Conservation (phyloP, 176 grass and related monocot species). For the Stipa capillata region DNA sequence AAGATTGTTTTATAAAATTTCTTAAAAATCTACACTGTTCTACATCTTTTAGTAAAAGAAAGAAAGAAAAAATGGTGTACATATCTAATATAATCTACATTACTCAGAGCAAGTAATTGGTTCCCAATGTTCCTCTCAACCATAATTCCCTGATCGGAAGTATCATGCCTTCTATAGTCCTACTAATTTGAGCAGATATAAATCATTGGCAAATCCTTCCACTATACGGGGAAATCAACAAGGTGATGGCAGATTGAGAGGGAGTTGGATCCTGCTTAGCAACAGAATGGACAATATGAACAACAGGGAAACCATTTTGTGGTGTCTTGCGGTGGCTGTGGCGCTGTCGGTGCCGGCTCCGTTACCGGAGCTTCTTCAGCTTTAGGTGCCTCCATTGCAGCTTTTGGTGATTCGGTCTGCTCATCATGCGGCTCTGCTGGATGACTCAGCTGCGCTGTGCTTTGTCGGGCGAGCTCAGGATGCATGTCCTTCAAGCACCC, state of each 20-base stretch:
- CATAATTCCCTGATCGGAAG: background rate
- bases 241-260: background rate
- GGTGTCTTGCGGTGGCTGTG: background rate
- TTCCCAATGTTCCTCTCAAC: background rate
- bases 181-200: background rate
- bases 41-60: background rate
- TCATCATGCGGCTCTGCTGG: background rate
- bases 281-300: conserved; percentile 47
- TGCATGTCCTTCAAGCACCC: conserved; percentile 10
- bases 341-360: background rate
- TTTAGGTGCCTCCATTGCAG: background rate
- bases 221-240: background rate
- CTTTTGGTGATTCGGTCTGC: background rate
- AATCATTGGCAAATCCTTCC: background rate
- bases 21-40: background rate
- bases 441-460: background rate
- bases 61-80: background rate
- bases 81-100: background rate
- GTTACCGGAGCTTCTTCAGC: background rate
- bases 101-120: background rate
- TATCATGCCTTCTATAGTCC: background rate
- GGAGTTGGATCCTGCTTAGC: conserved; percentile 15
- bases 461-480: conserved; percentile 11
- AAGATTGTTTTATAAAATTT: no score
- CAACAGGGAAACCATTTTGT: conserved; percentile 53